phyloP scores from a whole-genome alignment of 2,329 filamentous ascomycete species.

The Pseudogymnoascus sp. region DNA sequence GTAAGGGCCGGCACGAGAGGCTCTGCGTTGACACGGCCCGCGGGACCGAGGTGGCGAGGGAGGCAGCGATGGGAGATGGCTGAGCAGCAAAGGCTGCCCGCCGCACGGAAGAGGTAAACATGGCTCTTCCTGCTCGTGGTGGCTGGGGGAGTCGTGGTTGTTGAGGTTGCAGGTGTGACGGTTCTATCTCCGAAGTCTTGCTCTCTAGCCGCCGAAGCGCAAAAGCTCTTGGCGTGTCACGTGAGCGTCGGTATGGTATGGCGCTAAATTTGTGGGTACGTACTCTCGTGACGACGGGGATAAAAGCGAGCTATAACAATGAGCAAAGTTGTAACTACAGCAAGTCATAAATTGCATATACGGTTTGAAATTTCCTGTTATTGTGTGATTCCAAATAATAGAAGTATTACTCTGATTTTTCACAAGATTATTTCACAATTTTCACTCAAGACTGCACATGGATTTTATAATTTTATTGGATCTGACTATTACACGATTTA shows the following conservation, averaged over 20 bases:
- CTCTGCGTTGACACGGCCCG: no score
- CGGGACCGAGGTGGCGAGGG: no score
- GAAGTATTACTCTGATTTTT: background rate
- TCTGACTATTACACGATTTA: slow-evolving; percentile 6
- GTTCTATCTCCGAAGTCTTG: slow-evolving; percentile 12
- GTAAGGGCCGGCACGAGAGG: no score
- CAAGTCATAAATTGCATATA: background rate
- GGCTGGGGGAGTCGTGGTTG: slow-evolving; percentile 3
- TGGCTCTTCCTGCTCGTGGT: slow-evolving; percentile 20
- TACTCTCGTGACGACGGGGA: background rate
- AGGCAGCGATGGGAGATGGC: no score
- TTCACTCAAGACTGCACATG: background rate
- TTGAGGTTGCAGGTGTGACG: slow-evolving; percentile 8
- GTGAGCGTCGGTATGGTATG: background rate
- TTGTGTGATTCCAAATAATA: background rate
- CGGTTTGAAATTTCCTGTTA: background rate
- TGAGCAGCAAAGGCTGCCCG: no score
- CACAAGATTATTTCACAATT: background rate
- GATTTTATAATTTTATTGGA: slow-evolving; percentile 7
- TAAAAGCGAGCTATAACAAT: no score
- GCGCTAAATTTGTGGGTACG: background rate
- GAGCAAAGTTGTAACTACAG: background rate
- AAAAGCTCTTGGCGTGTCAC: slow-evolving; percentile 9
- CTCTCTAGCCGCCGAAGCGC: slow-evolving; percentile 9
- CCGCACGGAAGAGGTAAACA: no score